phyloP scores from a whole-genome alignment of 164 flowering plant genomes.

The Aristolochia fimbriata region DNA sequence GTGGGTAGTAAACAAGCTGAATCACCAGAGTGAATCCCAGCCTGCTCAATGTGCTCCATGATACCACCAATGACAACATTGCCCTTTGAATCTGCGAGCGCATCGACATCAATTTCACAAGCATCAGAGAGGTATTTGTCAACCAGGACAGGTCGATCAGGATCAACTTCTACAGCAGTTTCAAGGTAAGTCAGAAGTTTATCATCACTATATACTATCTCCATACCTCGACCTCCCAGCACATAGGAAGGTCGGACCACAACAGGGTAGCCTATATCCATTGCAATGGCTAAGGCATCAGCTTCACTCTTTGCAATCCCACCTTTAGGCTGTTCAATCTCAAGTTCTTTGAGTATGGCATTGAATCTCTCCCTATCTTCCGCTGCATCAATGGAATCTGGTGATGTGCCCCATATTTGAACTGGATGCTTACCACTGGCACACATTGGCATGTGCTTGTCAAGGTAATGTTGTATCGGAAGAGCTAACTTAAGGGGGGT shows the following conservation, averaged over 20 bases:
- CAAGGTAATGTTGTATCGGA: slow-evolving; percentile 64
- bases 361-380: slow-evolving; percentile 86
- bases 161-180: slow-evolving; percentile 78
- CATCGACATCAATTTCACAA: slow-evolving; percentile 83
- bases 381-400: slow-evolving; percentile 89
- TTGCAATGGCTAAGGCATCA: slow-evolving; percentile 71
- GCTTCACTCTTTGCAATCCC: slow-evolving; percentile 77
- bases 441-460: slow-evolving; percentile 40
- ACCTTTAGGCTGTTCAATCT: slow-evolving; percentile 77
- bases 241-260: slow-evolving; percentile 91
- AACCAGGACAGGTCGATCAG: slow-evolving; percentile 70
- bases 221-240: slow-evolving; percentile 92
- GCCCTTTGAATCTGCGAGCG: slow-evolving; percentile 68
- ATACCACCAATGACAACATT: slow-evolving; percentile 96
- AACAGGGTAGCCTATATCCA: slow-evolving; percentile 72
- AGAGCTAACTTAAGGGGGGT: slow-evolving; percentile 79
- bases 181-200: slow-evolving; percentile 65
- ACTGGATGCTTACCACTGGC: slow-evolving; percentile 63
- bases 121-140: slow-evolving; percentile 84
- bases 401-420: slow-evolving; percentile 82
- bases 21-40: slow-evolving; percentile 93
- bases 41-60: slow-evolving; percentile 99
- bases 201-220: slow-evolving; percentile 73
- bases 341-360: slow-evolving; percentile 54
- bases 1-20: slow-evolving; percentile 88